Evolutionary conservation across 176 grass and related monocot genomes (phyloP).

Genomic region (Aegilops longissima): DNA sequence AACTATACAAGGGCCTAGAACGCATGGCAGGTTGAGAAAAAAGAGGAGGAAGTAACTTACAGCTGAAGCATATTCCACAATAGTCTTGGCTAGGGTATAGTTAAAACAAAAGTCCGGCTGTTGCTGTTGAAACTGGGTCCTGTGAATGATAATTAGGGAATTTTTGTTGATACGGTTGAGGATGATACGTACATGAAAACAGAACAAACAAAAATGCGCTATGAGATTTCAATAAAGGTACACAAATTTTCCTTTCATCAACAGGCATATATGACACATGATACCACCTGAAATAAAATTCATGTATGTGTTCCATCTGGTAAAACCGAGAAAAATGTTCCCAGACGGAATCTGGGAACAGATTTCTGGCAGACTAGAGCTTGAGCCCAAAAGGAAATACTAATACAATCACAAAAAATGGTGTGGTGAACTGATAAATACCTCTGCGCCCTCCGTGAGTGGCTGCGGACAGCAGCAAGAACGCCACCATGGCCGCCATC

Average conservation of each 20-base stretch:
- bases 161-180: not conserved
- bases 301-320: not conserved
- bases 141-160: slow-evolving; percentile 39
- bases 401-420: not conserved
- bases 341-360: not conserved
- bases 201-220: not conserved
- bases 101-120: slow-evolving; percentile 48
- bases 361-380: not conserved
- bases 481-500: not conserved
- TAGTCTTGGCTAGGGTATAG: slow-evolving; percentile 69
- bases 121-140: slow-evolving; percentile 39
- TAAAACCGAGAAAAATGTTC: not conserved
- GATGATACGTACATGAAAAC: not conserved
- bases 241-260: not conserved
- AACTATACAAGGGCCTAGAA: not conserved
- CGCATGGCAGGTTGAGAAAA: not conserved
- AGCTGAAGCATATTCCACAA: slow-evolving; percentile 92
- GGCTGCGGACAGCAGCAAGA: slow-evolving; percentile 26
- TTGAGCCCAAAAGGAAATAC: no score
- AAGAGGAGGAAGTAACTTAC: slow-evolving; percentile 48
- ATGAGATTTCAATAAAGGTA: not conserved
- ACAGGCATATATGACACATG: not conserved
- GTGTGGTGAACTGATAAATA: not conserved
- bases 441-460: slow-evolving; percentile 6
- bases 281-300: not conserved